A percentile compares a stretch with the other conserved stretches of the same genome.
Evolutionary conservation across 2,329 filamentous ascomycete species (phyloP).

Genomic region (Coleophoma eucalyptorum): DNA sequence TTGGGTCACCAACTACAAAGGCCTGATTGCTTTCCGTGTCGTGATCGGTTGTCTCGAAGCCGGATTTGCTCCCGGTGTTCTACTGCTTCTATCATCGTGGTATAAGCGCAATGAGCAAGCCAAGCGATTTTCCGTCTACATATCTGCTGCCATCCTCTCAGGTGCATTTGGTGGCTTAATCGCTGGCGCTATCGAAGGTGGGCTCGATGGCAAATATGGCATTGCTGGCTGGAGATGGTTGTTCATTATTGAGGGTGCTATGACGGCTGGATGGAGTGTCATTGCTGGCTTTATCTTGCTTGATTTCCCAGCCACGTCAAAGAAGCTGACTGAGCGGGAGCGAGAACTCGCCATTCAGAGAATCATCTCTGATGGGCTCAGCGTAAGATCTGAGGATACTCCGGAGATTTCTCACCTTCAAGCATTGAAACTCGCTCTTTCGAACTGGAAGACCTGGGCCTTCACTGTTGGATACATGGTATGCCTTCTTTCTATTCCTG

Average conservation of each 20-base stretch:
- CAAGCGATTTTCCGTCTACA: conserved; percentile 48
- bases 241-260: conserved; percentile 37
- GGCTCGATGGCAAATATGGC: conserved; percentile 39
- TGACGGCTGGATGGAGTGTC: conserved; percentile 34
- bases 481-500: background rate
- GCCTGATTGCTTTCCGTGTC: conserved; percentile 40
- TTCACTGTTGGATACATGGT: conserved; percentile 42
- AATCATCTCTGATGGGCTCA: conserved; percentile 32
- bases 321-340: conserved; percentile 33
- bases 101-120: conserved; percentile 48
- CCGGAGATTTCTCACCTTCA: background rate
- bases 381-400: conserved; percentile 23
- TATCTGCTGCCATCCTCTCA: conserved; percentile 46
- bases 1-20: conserved; percentile 36
- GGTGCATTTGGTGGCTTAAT: conserved; percentile 45
- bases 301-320: conserved; percentile 44
- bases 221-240: conserved; percentile 48
- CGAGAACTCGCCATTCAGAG: conserved; percentile 35
- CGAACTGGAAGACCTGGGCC: conserved; percentile 39
- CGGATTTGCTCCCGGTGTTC: conserved; percentile 41
- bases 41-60: conserved; percentile 43
- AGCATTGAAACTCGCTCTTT: background rate
- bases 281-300: conserved; percentile 41
- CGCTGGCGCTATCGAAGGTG: conserved; percentile 40
- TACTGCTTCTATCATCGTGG: conserved; percentile 46